Base-by-base conservation (phyloP, 495 filamentous ascomycete genomes). In the Aspergillus biplanus region DNA sequence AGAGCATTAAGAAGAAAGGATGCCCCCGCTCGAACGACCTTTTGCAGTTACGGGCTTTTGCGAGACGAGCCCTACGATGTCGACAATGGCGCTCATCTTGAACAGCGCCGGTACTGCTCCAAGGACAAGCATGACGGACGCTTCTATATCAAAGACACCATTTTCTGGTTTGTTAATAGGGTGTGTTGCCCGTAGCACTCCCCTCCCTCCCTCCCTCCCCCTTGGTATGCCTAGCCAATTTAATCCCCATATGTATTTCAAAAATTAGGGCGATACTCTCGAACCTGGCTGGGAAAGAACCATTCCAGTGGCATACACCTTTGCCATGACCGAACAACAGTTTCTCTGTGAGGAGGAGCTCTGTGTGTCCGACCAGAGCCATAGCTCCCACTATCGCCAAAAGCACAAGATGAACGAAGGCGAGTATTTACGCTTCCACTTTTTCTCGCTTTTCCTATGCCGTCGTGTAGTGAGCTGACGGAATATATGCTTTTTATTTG, bases 1-100 rank as follows among this genome's bases (percentile, higher is more conserved):
- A 61, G 60, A 16, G 61, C 61, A 12, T 44, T 67, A 7, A 35
- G 59, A 42, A 63, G 57, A 52, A 56, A 67, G n/a, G 37, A 63
- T 15, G 65, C 61, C 1, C 65, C 65, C 32, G 21, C 42, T 21
- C 48, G 60, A 11, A 27, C 21, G 11, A 55, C 56, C 31, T 18
- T 11, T 13, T 58, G 55, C 39, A 67, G 56, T 52, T 63, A 56
- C 13, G 65, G 65, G 5, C n/a, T 67, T 18, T 46, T 63, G 18
- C 49, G 35, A 15, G 32, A 42, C 3, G 60, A 67, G 33, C 47
- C 8, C 12, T 63, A 60, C 18, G 21, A 63, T 16, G 8, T 3
- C 13, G 16, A 18, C 3, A 49, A 49, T 16, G 13, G 13, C 13
- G 46, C 46, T 4, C 13, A 49, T 49, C 8, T n/a, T 49, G 7